These are phyloP conservation scores for Zymoseptoria crescenta DNA, from an alignment of 2,329 filamentous ascomycete genomes.

Conservation along the genomic window DNA sequence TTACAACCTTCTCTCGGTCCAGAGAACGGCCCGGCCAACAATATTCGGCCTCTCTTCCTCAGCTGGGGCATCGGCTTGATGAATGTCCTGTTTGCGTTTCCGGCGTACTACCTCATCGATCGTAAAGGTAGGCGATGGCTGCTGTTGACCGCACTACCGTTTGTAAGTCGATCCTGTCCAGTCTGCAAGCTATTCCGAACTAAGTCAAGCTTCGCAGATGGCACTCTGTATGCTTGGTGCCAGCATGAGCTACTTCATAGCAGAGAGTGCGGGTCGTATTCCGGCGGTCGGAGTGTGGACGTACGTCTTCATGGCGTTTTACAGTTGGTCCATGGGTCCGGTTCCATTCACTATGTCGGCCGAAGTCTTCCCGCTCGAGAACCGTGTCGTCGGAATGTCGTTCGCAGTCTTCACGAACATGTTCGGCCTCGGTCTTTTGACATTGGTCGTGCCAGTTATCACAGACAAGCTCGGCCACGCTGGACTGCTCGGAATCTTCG, in stretches of 20 bases:
- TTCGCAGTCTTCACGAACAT: conserved; percentile 49
- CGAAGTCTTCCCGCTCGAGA: conserved; percentile 63
- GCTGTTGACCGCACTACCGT: conserved; percentile 37
- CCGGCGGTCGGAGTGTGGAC: conserved; percentile 49
- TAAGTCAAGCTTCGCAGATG: conserved; percentile 23
- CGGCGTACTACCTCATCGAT: conserved; percentile 53
- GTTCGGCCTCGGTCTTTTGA: conserved; percentile 24
- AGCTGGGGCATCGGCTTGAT: conserved; percentile 25
- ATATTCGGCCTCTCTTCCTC: conserved; percentile 19
- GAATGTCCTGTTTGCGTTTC: conserved; percentile 43
- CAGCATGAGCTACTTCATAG: conserved; percentile 46
- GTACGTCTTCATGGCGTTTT: conserved; percentile 43
- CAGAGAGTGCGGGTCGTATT: conserved; percentile 33
- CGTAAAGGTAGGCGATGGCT: conserved; percentile 49
- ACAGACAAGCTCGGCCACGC: conserved; percentile 13
- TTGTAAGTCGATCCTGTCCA: conserved; percentile 12
- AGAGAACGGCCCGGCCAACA: conserved; percentile 2
- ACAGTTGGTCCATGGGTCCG: conserved; percentile 33
- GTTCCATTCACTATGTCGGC: conserved; percentile 63
- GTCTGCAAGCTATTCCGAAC: background rate
- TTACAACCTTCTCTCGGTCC: conserved; percentile 3
- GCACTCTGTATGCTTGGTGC: conserved; percentile 39
- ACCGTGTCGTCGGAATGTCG: conserved; percentile 59
- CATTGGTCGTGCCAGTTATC: conserved; percentile 23
- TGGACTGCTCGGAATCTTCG: conserved; percentile 24